Conservation (phyloP, 2,329 filamentous ascomycete species). For the Sporothrix inflata region DNA sequence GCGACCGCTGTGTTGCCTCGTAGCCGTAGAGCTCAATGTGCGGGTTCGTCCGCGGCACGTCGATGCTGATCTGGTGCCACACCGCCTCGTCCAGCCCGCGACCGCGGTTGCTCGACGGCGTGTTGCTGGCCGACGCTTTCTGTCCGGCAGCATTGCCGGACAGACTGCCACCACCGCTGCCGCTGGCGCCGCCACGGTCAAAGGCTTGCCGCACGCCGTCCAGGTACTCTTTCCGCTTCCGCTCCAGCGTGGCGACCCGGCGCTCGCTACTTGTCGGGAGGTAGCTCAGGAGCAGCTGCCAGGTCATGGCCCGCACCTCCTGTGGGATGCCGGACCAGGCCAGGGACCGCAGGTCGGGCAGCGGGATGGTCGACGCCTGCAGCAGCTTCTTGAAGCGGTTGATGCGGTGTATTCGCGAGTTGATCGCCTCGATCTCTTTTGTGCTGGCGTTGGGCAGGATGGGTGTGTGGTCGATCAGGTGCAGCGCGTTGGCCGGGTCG, state of each 20-base stretch:
- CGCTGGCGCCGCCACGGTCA: conserved; percentile 61
- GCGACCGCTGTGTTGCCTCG: conserved; percentile 89
- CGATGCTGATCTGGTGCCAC: conserved; percentile 99
- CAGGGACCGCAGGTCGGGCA: conserved; percentile 79
- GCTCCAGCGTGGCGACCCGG: conserved; percentile 83
- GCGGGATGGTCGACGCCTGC: conserved; percentile 85
- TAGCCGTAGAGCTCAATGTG: conserved; percentile 95
- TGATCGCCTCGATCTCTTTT: conserved; percentile 85
- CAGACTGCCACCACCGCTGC: conserved; percentile 28
- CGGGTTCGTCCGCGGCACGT: conserved; percentile 93
- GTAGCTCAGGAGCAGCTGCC: conserved; percentile 94
- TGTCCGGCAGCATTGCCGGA: neutral
- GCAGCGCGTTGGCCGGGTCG: conserved; percentile 88
- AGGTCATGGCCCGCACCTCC: conserved; percentile 98
- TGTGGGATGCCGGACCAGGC: conserved; percentile 95
- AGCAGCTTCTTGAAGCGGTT: conserved; percentile 98
- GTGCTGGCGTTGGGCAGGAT: conserved; percentile 72
- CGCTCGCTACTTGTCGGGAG: conserved; percentile 95
- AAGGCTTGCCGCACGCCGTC: conserved; percentile 82
- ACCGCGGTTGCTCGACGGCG: conserved; percentile 32
- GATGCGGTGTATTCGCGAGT: conserved; percentile 86
- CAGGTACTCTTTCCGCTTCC: conserved; percentile 94
- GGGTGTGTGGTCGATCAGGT: conserved; percentile 87
- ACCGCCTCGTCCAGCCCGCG: conserved; percentile 83
- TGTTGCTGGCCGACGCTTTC: conserved; percentile 3